Percentiles rank a stretch among this genome's conserved stretches.
Evolutionary conservation across 2,329 filamentous ascomycete genomes (phyloP).

Genomic region (Exophiala lecanii-corni): DNA sequence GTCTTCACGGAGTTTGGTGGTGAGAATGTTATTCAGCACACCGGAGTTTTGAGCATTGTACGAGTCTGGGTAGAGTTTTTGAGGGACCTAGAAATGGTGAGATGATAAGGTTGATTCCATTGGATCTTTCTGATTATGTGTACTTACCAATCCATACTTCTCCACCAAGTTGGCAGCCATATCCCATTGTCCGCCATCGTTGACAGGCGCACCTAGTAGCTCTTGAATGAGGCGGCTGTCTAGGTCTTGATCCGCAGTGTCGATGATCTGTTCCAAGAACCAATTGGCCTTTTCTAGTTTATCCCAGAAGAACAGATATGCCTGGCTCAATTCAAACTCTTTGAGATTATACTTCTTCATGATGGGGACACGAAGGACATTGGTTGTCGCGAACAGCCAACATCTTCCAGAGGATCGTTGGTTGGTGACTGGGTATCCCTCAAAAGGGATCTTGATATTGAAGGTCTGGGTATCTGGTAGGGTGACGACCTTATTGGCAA

Average conservation of each 20-base stretch:
- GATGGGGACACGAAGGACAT: conserved; percentile 81
- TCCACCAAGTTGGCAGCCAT: conserved; percentile 82
- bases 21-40: conserved; percentile 68
- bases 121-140: too few species aligned
- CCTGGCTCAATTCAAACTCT: conserved; percentile 79
- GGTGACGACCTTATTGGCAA: conserved; percentile 59
- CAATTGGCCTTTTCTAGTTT: conserved; percentile 89
- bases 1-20: conserved; percentile 82
- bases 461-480: conserved; percentile 73
- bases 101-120: background rate
- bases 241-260: conserved; percentile 65
- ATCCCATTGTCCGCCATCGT: conserved; percentile 86
- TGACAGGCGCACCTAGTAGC: conserved; percentile 63
- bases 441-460: conserved; percentile 76
- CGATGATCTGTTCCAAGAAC: conserved; percentile 79
- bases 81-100: conserved; percentile 51
- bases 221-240: conserved; percentile 69
- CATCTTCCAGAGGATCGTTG: conserved; percentile 77
- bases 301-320: conserved; percentile 89
- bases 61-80: conserved; percentile 73
- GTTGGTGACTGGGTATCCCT: conserved; percentile 79
- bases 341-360: conserved; percentile 78
- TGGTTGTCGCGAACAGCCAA: conserved; percentile 91
- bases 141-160: conserved; percentile 71
- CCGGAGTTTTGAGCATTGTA: conserved; percentile 70